Conservation (phyloP, 495 filamentous ascomycete genomes). For the Neurospora sp. region DNA sequence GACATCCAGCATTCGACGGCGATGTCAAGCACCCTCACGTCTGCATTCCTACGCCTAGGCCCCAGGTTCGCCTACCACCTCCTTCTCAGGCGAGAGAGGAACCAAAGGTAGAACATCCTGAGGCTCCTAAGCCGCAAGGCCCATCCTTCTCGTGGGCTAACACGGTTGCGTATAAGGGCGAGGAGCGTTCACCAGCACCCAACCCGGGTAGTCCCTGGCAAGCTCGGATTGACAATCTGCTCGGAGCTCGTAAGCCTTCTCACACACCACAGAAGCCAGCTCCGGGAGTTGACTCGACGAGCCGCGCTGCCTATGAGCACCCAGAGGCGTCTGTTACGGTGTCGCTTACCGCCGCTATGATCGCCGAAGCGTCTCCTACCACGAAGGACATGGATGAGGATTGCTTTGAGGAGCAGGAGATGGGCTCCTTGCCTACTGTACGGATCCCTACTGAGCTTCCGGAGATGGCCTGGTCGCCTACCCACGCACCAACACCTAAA, state of each 20-base stretch:
- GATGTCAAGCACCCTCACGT: conserved; percentile 56
- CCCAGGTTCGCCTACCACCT: conserved; percentile 64
- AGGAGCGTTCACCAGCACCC: conserved; percentile 1
- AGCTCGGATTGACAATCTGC: conserved; percentile 61
- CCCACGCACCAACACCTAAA: conserved; percentile 25
- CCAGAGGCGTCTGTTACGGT: conserved; percentile 39
- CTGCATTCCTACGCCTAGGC: conserved; percentile 55
- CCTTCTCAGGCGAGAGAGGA: conserved; percentile 11
- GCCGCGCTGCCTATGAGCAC: conserved; percentile 52
- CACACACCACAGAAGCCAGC: conserved; percentile 40
- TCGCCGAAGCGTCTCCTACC: conserved; percentile 21
- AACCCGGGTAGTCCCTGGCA: conserved; percentile 47
- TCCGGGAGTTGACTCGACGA: conserved; percentile 46
- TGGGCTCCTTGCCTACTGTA: conserved; percentile 63
- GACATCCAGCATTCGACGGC: conserved; percentile 63
- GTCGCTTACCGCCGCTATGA: conserved; percentile 5
- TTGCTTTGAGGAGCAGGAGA: conserved; percentile 76
- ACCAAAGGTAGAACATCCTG: conserved; percentile 16
- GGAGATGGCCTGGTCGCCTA: conserved; percentile 38
- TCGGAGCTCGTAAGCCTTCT: conserved; percentile 48
- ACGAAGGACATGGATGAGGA: conserved; percentile 63
- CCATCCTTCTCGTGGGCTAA: conserved; percentile 20
- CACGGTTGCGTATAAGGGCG: conserved; percentile 13
- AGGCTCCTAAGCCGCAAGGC: conserved; percentile 3
- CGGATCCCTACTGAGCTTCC: conserved; percentile 54